These are phyloP conservation scores for Hypocrella siamensis DNA, from an alignment of 2,329 filamentous ascomycete genomes.

Conservation along the genomic window DNA sequence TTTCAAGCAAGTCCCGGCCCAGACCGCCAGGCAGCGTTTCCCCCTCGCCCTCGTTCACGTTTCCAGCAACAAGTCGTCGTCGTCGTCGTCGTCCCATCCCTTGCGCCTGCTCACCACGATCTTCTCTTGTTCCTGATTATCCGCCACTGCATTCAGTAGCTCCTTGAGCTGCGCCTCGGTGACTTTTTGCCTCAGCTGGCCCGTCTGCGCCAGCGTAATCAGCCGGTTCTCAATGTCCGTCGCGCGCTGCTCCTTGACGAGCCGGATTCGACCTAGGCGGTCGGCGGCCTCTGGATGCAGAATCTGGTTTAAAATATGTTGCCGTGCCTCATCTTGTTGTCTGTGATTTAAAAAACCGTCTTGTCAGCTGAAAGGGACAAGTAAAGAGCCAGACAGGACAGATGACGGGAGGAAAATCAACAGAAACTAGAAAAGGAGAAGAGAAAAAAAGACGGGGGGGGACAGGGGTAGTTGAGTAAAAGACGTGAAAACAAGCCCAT, in stretches of 20 bases:
- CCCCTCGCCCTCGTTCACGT: slow-evolving; percentile 20
- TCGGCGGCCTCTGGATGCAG: slow-evolving; percentile 88
- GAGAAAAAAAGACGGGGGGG: neutral
- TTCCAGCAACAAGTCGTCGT: slow-evolving; percentile 59
- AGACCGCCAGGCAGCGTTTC: too few species aligned
- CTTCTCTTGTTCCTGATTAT: slow-evolving; percentile 64
- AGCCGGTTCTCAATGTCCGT: slow-evolving; percentile 83
- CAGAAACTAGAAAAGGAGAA: neutral
- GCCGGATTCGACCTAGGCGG: slow-evolving; percentile 80
- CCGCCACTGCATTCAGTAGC: slow-evolving; percentile 68
- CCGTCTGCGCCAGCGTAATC: slow-evolving; percentile 77
- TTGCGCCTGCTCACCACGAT: slow-evolving; percentile 78
- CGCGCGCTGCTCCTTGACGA: slow-evolving; percentile 88
- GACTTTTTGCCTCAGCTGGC: slow-evolving; percentile 76
- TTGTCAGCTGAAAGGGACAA: neutral
- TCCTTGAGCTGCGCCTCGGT: slow-evolving; percentile 91
- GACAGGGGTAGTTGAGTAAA: neutral
- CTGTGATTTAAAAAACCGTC: slow-evolving; percentile 10
- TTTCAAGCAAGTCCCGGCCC: too few species aligned
- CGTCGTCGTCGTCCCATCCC: slow-evolving; percentile 72
- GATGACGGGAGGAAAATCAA: neutral
- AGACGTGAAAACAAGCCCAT: neutral
- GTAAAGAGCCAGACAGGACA: neutral
- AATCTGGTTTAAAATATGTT: slow-evolving; percentile 75
- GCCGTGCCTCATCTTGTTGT: slow-evolving; percentile 51